Percentiles rank a stretch among this genome's conserved stretches.
phyloP scores from a whole-genome alignment of 768 basidiomycete species.

The Pisolithus sp. region DNA sequence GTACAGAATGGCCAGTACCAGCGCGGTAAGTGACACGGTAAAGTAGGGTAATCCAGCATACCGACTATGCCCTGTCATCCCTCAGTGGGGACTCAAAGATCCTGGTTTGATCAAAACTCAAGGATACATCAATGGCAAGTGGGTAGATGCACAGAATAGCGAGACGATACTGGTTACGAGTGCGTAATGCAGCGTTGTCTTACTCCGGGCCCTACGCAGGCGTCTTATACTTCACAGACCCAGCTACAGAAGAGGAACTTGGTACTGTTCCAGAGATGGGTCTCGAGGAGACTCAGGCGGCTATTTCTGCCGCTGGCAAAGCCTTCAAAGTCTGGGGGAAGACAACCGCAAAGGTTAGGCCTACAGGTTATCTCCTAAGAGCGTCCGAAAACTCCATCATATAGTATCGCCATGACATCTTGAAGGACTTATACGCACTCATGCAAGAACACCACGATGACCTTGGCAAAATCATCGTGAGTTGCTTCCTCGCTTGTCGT shows the following conservation, averaged over 20 bases:
- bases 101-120: constrained; percentile 65
- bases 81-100: constrained; percentile 73
- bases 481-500: constrained; percentile 18
- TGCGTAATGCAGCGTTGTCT: constrained; percentile 33
- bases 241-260: constrained; percentile 76
- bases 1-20: constrained; percentile 54
- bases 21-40: constrained; percentile 33
- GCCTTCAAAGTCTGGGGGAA: constrained; percentile 84
- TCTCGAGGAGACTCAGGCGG: constrained; percentile 72
- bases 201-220: neutral
- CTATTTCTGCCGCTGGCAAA: constrained; percentile 72
- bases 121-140: constrained; percentile 79
- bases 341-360: constrained; percentile 76
- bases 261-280: constrained; percentile 91
- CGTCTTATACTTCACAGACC: constrained; percentile 49
- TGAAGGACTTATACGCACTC: constrained; percentile 70
- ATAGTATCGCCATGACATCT: constrained; percentile 76
- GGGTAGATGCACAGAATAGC: constrained; percentile 74
- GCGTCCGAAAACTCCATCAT: neutral
- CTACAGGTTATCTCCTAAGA: neutral
- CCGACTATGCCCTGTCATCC: neutral
- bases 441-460: constrained; percentile 86
- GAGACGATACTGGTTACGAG: constrained; percentile 71
- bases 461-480: constrained; percentile 76
- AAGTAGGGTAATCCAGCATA: neutral